Conservation (phyloP, 257 asterid genomes). For the Echium plantagineum region DNA sequence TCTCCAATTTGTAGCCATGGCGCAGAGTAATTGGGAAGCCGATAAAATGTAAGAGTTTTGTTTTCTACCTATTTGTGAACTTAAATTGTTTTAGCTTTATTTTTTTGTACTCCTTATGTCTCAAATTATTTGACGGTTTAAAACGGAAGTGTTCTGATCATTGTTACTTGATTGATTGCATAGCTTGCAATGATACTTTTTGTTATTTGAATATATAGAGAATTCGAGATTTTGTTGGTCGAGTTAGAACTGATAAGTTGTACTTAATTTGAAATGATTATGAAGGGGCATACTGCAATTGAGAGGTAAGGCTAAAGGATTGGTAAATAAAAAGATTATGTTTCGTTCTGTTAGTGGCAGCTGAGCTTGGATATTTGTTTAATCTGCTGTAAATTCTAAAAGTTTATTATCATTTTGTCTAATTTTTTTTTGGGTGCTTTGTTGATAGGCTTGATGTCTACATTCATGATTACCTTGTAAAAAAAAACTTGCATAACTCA, state of each 20-base stretch:
- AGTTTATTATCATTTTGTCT: too few species aligned
- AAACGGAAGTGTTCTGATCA: too few species aligned
- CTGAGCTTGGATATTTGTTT: background rate
- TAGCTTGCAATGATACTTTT: too few species aligned
- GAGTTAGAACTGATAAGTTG: background rate
- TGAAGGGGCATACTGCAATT: background rate
- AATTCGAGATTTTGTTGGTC: background rate
- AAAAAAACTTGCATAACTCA: conserved; percentile 76
- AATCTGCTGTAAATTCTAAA: too few species aligned
- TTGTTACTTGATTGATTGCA: background rate
- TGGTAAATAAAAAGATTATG: background rate
- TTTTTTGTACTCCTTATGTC: too few species aligned
- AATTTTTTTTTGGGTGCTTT: too few species aligned
- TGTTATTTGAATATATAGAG: background rate
- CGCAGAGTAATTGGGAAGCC: conserved; percentile 99
- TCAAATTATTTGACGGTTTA: too few species aligned
- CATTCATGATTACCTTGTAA: conserved; percentile 89
- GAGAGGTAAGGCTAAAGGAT: background rate
- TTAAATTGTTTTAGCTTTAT: too few species aligned
- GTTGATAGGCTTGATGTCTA: conserved; percentile 90
- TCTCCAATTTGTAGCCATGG: conserved; percentile 36
- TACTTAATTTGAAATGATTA: background rate
- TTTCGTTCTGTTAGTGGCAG: background rate
- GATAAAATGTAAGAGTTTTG: conserved; percentile 65
- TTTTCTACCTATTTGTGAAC: too few species aligned